Evolutionary conservation across 2,329 filamentous ascomycete species (phyloP).

Genomic region (Pyricularia sp.): DNA sequence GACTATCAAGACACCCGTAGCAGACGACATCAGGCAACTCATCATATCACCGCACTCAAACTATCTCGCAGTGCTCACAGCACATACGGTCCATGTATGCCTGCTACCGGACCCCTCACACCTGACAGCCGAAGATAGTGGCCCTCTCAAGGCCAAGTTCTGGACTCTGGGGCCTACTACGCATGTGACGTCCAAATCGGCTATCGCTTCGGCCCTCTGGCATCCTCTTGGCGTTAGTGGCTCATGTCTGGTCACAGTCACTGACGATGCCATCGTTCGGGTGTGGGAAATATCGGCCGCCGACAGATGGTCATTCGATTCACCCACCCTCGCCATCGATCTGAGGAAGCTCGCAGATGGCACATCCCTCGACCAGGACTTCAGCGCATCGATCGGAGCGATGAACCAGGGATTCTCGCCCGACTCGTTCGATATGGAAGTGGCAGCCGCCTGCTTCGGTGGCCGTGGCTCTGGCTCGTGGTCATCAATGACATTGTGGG

Average conservation of each 20-base stretch:
- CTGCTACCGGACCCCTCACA: constrained; percentile 75
- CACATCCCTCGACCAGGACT: constrained; percentile 71
- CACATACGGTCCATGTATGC: constrained; percentile 80
- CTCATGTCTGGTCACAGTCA: constrained; percentile 78
- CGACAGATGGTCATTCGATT: constrained; percentile 80
- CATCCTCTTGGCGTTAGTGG: constrained; percentile 82
- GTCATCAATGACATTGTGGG: constrained; percentile 93
- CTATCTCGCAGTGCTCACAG: constrained; percentile 76
- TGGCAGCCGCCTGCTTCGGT: constrained; percentile 77
- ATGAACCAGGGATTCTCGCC: constrained; percentile 79
- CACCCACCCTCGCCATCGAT: constrained; percentile 75
- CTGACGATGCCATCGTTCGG: constrained; percentile 77
- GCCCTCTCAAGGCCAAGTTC: constrained; percentile 69
- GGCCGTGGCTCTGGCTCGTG: constrained; percentile 65
- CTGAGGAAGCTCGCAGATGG: constrained; percentile 83
- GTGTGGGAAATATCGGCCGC: constrained; percentile 83
- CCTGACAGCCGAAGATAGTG: constrained; percentile 58
- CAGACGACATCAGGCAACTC: constrained; percentile 76
- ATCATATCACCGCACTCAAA: constrained; percentile 73
- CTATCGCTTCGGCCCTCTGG: constrained; percentile 77
- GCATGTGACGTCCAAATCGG: constrained; percentile 77
- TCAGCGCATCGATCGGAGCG: constrained; percentile 64
- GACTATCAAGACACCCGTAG: constrained; percentile 69
- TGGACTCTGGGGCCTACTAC: constrained; percentile 89
- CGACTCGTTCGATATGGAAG: constrained; percentile 87